Percentiles rank a stretch among this genome's conserved stretches.
These are phyloP conservation scores for Solanum arcanum DNA, from an alignment of 257 asterid genomes.

Conservation along the genomic window DNA sequence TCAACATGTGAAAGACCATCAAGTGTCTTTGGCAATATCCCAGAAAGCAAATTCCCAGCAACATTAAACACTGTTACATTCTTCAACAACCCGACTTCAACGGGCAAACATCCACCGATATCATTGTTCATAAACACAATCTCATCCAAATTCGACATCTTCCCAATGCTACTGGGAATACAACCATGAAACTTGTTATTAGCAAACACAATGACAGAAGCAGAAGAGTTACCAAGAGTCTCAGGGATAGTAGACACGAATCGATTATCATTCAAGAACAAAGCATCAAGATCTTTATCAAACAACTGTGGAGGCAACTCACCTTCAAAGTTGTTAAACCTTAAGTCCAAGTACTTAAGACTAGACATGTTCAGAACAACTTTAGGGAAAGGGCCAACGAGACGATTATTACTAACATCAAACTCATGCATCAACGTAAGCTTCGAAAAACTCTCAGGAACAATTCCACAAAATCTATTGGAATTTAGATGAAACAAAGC, in stretches of 20 bases:
- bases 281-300: constrained; percentile 20
- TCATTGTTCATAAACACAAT: background rate
- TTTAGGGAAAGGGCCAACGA: constrained; percentile 21
- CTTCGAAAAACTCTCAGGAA: constrained; percentile 17
- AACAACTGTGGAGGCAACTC: constrained; percentile 9
- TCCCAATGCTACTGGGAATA: constrained; percentile 23
- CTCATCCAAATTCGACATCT: constrained; percentile 21
- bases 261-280: constrained; percentile 22
- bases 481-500: constrained; percentile 26
- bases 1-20: constrained; percentile 10
- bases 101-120: constrained; percentile 6
- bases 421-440: constrained; percentile 14
- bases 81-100: constrained; percentile 13
- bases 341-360: constrained; percentile 21
- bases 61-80: constrained; percentile 1
- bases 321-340: constrained; percentile 25
- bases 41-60: constrained; percentile 11
- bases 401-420: constrained; percentile 22
- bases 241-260: constrained; percentile 14
- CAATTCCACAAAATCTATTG: constrained; percentile 23
- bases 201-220: constrained; percentile 21
- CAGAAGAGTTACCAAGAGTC: constrained; percentile 23
- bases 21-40: constrained; percentile 14
- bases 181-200: constrained; percentile 22
- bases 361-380: constrained; percentile 1